Evolutionary conservation across 495 filamentous ascomycete genomes (phyloP).

Genomic region (Podospora comata): DNA sequence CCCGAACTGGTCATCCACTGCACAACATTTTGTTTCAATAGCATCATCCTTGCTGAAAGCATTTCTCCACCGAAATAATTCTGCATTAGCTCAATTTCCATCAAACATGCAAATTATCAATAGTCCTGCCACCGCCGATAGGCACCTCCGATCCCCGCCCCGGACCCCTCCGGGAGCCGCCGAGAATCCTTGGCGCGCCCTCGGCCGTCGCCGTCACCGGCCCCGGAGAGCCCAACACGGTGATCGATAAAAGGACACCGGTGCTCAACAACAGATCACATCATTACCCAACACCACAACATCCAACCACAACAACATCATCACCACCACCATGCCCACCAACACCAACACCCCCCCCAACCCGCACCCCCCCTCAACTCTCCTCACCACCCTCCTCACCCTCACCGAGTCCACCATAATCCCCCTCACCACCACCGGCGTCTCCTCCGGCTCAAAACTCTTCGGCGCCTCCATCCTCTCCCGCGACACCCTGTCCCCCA

Average conservation of each 20-base stretch:
- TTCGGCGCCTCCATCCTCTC: constrained; percentile 42
- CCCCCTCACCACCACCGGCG: constrained; percentile 36
- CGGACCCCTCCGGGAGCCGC: constrained; percentile 5
- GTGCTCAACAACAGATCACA: neutral
- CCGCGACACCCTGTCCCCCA: constrained; percentile 24
- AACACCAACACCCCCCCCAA: constrained; percentile 1
- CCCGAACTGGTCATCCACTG: too few species aligned
- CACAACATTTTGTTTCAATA: too few species aligned
- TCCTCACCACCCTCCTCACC: constrained; percentile 34
- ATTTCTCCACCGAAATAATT: too few species aligned
- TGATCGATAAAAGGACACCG: neutral
- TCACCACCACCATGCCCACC: neutral
- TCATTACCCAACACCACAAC: too few species aligned
- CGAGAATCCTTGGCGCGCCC: neutral
- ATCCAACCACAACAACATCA: neutral
- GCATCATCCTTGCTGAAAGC: too few species aligned
- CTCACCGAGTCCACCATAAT: constrained; percentile 34
- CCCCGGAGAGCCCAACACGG: neutral
- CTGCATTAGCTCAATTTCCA: neutral
- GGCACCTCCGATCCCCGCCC: constrained; percentile 1
- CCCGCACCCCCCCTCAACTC: constrained; percentile 24
- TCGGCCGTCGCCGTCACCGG: constrained; percentile 13
- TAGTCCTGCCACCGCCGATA: neutral
- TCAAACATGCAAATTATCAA: neutral
- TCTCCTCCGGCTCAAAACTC: constrained; percentile 39